A percentile compares a stretch with the other conserved stretches of the same genome.
phyloP scores from a whole-genome alignment of 225 moss, liverwort and hornwort genomes.

The Asterella californica region DNA sequence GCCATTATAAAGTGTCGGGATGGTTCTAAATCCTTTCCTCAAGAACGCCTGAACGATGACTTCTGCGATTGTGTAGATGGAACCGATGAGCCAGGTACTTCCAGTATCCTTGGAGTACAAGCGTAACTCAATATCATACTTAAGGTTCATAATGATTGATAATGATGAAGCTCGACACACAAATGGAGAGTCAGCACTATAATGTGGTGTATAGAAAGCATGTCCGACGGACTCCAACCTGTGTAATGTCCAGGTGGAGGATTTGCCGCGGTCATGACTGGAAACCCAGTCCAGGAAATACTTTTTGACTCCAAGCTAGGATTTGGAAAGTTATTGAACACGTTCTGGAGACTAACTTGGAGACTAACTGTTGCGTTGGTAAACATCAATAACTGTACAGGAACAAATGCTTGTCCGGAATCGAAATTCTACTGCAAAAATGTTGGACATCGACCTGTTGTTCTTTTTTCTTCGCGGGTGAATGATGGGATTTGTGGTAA shows the following conservation, averaged over 20 bases:
- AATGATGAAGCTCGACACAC: background rate
- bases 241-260: background rate
- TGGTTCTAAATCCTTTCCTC: conserved; percentile 60
- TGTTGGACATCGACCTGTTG: conserved; percentile 54
- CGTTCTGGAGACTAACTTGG: too few species aligned
- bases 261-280: background rate
- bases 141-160: background rate
- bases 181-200: background rate
- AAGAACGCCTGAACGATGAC: conserved; percentile 83
- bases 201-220: background rate
- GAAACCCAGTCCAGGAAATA: background rate
- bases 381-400: conserved; percentile 40
- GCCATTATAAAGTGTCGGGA: conserved; percentile 79
- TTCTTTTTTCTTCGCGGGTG: conserved; percentile 79
- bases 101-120: background rate
- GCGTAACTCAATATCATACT: background rate
- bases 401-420: conserved; percentile 86
- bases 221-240: background rate
- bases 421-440: conserved; percentile 87
- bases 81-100: conserved; percentile 93
- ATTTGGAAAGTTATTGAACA: background rate
- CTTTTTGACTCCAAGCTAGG: too few species aligned
- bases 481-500: conserved; percentile 98
- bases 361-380: background rate
- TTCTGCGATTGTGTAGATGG: conserved; percentile 97